These are phyloP conservation scores for Blakeslea trispora DNA, from an alignment of 371 early-diverging fungal genomes.

Conservation along the genomic window DNA sequence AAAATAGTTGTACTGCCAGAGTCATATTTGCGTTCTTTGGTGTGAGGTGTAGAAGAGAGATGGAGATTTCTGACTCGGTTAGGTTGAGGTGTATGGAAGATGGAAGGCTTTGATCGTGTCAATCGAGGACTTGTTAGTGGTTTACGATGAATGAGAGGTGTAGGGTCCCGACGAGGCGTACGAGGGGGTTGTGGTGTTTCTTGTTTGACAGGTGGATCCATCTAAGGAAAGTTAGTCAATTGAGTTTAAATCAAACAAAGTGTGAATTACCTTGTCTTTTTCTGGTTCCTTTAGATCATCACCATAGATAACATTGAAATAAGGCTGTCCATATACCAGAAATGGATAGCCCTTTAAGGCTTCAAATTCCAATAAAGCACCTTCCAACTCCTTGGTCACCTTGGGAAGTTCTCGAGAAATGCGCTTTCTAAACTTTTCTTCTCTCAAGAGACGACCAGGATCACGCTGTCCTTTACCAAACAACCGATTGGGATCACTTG, in stretches of 20 bases:
- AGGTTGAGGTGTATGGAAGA: slow-evolving; percentile 44
- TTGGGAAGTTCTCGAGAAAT: slow-evolving; percentile 47
- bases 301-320: slow-evolving; percentile 31
- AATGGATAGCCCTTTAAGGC: slow-evolving; percentile 35
- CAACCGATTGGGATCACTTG: slow-evolving; percentile 46
- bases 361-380: slow-evolving; percentile 40
- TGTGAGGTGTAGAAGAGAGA: neutral
- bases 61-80: slow-evolving; percentile 15
- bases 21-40: slow-evolving; percentile 12
- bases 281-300: slow-evolving; percentile 7
- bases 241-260: no score
- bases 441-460: slow-evolving; percentile 48
- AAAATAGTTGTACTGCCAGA: slow-evolving; percentile 21
- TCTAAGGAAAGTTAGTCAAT: neutral
- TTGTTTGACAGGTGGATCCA: neutral
- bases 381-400: slow-evolving; percentile 41
- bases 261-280: slow-evolving; percentile 17
- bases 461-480: slow-evolving; percentile 50
- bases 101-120: slow-evolving; percentile 1
- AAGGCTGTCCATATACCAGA: slow-evolving; percentile 41
- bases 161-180: slow-evolving; percentile 20
- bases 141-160: slow-evolving; percentile 10
- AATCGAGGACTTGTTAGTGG: slow-evolving; percentile 25
- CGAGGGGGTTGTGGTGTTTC: slow-evolving; percentile 1
- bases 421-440: slow-evolving; percentile 50